Base-by-base conservation (phyloP, 331 rosid genomes). In the Quercus phellos region DNA sequence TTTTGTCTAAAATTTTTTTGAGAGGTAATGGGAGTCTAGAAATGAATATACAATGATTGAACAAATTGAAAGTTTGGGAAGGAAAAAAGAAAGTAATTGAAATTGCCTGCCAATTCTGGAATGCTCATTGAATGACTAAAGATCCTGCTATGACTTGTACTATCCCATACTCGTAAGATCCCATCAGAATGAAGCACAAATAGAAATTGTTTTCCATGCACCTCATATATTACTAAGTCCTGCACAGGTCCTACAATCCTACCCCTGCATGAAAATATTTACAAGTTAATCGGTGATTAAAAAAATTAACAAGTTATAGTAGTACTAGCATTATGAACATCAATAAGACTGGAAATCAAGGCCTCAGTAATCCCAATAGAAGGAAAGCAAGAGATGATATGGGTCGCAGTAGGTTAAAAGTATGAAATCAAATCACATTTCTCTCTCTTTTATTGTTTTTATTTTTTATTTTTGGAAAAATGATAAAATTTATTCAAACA, bases 181-280 rank as follows among this genome's bases (percentile, higher is more conserved):
- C 99, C 99, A 74, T 94, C 93, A 22, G 81, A 78, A 86, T 94
- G 97, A 78, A 94, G 97, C 71, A 87, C 98, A 86, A 94, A 94
- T 51, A 91, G 68, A 80, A 89, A 88, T 76, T 83, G 83, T 76
- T 84, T 90, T 78, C 85, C 90, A 21, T 77, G 78, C 81, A 91
- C 79, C 86, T 88, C 86, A 26, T 77, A 81, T 77, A 94, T 85
- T 66, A 79, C 87, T 89, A 94, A 82, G 87, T 94, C 93, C 70
- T 90, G 96, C 72, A 92, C 98, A 56, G 92, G 80, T 59, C 90
- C 89, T 70, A 81, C 87, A 61, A 67, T 66, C 86, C 87, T 92
- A 63, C 92, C 97, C 94, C 98, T 94, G 87, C 74, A 87, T 84
- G 38, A 80, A 85, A 26, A 74, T 77, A 69, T 77, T 46, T 74